Conservation (phyloP, 768 basidiomycete species). For the Mrakia hoshinonis region DNA sequence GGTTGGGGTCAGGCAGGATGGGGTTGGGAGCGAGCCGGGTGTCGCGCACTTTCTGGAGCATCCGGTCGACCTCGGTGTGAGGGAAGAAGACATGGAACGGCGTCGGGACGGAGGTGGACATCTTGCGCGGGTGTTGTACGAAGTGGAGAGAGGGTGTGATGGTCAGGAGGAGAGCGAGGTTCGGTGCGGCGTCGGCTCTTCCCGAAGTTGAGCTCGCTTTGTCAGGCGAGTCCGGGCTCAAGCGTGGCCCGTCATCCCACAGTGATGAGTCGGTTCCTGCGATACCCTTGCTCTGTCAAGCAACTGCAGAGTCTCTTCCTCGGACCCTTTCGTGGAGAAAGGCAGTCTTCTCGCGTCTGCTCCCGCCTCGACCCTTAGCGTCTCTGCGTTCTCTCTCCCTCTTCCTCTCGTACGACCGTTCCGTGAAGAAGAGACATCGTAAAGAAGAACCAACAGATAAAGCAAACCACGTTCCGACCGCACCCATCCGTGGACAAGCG, state of each 20-base stretch:
- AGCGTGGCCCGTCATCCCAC: no score
- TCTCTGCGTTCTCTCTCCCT: neutral
- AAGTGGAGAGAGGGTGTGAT: neutral
- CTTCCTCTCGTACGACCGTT: neutral
- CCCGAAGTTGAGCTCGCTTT: neutral
- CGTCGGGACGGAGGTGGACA: constrained; percentile 6
- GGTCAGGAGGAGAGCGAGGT: neutral
- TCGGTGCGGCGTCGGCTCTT: neutral
- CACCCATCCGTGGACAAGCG: neutral
- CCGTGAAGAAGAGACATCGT: constrained; percentile 18
- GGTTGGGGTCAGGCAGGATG: neutral
- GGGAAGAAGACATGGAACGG: constrained; percentile 15
- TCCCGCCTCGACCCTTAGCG: no score
- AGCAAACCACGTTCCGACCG: neutral
- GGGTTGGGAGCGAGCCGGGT: neutral
- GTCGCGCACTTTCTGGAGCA: constrained; percentile 17
- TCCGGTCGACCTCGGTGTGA: constrained; percentile 19
- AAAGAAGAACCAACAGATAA: constrained; percentile 4
- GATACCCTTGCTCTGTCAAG: no score
- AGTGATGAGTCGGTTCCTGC: no score
- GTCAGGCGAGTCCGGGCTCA: neutral
- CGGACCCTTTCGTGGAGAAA: no score
- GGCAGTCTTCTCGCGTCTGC: neutral
- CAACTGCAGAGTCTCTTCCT: no score
- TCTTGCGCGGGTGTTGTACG: neutral